Evolutionary conservation across 768 basidiomycete species (phyloP).

Genomic region (Mycena amicta): DNA sequence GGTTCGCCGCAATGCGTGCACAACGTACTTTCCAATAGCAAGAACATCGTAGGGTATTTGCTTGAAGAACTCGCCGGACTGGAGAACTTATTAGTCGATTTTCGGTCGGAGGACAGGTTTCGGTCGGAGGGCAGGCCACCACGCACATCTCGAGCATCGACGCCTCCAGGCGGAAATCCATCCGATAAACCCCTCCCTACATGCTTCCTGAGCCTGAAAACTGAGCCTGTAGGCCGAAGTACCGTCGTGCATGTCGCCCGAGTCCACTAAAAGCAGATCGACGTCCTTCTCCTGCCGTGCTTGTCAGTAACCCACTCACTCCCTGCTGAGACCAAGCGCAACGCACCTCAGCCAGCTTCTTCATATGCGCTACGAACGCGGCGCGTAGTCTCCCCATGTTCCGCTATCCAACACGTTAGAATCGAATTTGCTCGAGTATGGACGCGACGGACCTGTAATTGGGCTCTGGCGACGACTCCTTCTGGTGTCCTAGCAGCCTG

Average conservation of each 20-base stretch:
- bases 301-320: neutral
- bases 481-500: conserved; percentile 84
- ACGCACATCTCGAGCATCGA: conserved; percentile 71
- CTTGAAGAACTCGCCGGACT: conserved; percentile 78
- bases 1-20: neutral
- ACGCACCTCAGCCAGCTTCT: conserved; percentile 56
- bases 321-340: neutral
- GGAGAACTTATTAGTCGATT: neutral
- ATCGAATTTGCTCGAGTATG: neutral
- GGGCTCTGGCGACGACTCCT: conserved; percentile 70
- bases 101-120: neutral
- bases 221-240: neutral
- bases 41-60: conserved; percentile 81
- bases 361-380: conserved; percentile 83
- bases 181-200: conserved; percentile 77
- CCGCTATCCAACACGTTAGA: conserved; percentile 35
- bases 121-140: too few species aligned
- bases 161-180: conserved; percentile 68
- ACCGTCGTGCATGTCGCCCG: conserved; percentile 78
- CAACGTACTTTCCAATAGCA: conserved; percentile 78
- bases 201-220: neutral
- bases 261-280: conserved; percentile 82
- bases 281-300: conserved; percentile 56
- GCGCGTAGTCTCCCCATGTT: conserved; percentile 78
- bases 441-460: conserved; percentile 51